Base-by-base conservation (phyloP, 106 monocot genomes). In the Phalaenopsis aphrodite region DNA sequence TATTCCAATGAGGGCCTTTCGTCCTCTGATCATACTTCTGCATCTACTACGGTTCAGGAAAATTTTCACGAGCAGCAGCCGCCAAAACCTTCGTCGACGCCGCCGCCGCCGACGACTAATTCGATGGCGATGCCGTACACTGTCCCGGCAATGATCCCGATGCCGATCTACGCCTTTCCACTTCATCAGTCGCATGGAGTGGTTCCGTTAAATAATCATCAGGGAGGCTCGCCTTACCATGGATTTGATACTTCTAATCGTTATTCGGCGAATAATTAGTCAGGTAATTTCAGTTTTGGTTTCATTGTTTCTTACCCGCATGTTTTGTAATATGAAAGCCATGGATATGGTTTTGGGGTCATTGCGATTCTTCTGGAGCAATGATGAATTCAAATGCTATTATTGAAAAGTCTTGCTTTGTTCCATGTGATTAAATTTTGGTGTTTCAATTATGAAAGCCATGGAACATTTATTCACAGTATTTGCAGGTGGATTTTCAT, bases 221-320 rank as follows among this genome's bases (percentile, higher is more conserved):
- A 79, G 14, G 78, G 81, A 1, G 75, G 78, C 23, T 56, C 78
- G 36, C 18, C 64, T 0, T 85, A 67, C 47, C 79, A 57, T 30
- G 85, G 88, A 1, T 86, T 84, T 55, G 82, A 82, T 75, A 17
- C 78, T 30, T 79, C 81, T 72, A 78, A 81, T 79, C 78, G 84
- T 1, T 81, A 84, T 76, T 57, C 47, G n/a, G 67, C 77, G 14
- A 84, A 72, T 75, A 81, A 85, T 48, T 87, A 84, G 83, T 58
- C 84, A 14, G 14, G 80, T 10, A 55, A 82, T 23, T 80, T 79
- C 78, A 86, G 52, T 12, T 82, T 86, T 55, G 86, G 79, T 8
- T 78, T 83, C 0, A 77, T 81, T 43, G 75, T 69, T 82, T 81
- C 86, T 19, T 77, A 78, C 76, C 79, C 56, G 42, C 64, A 48